These are phyloP conservation scores for Chlamydomonas urium DNA, from an alignment of 139 green algal genomes.

Conservation along the genomic window DNA sequence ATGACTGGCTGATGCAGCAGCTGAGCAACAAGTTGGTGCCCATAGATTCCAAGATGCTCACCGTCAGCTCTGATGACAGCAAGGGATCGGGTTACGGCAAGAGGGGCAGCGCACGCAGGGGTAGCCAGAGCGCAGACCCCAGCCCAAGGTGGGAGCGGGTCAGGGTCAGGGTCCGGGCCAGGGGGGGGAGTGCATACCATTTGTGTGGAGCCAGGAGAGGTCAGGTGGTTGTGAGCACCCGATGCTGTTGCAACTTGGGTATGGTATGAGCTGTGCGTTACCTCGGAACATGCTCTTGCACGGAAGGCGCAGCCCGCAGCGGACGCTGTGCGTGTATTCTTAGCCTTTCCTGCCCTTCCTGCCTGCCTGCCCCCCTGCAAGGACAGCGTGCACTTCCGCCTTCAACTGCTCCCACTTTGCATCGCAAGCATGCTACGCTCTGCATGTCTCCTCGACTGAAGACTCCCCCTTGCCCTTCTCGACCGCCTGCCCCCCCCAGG, in stretches of 20 bases:
- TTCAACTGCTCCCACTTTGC: too few species aligned
- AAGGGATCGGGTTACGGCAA: neutral
- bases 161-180: neutral
- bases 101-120: slow-evolving; percentile 3
- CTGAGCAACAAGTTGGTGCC: slow-evolving; percentile 33
- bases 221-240: too few species aligned
- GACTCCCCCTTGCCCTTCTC: neutral
- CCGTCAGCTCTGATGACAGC: slow-evolving; percentile 1
- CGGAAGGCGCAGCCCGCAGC: too few species aligned
- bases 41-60: slow-evolving; percentile 11
- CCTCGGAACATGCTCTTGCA: too few species aligned
- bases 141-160: neutral
- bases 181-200: neutral
- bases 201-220: neutral
- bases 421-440: too few species aligned
- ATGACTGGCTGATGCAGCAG: slow-evolving; percentile 31
- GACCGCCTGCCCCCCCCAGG: neutral
- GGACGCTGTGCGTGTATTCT: too few species aligned
- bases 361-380: neutral
- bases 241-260: too few species aligned
- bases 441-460: too few species aligned
- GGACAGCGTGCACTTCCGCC: slow-evolving; percentile 39
- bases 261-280: too few species aligned
- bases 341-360: neutral
- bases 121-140: neutral